Evolutionary conservation across 2,329 filamentous ascomycete species (phyloP).

Genomic region (Alternaria ethzedia): DNA sequence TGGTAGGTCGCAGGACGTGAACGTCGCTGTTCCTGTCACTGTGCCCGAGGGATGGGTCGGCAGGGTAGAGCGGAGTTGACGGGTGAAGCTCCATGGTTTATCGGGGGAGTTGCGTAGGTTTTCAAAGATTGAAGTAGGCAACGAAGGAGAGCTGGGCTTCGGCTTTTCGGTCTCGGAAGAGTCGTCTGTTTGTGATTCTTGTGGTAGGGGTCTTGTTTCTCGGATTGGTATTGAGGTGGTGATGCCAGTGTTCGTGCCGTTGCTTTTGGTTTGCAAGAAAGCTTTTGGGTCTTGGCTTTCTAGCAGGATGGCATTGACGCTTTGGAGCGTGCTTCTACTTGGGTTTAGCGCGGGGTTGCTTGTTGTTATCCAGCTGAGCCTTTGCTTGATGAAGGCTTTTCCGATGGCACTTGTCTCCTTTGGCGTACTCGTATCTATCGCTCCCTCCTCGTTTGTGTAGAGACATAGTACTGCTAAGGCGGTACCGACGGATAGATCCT

Average conservation of each 20-base stretch:
- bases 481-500: conserved; percentile 79
- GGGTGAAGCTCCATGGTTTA: conserved; percentile 66
- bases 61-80: conserved; percentile 61
- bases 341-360: conserved; percentile 82
- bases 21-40: conserved; percentile 69
- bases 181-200: not conserved
- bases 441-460: conserved; percentile 70
- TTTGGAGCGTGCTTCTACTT: conserved; percentile 83
- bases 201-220: not conserved
- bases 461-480: conserved; percentile 78
- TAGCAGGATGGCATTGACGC: conserved; percentile 91
- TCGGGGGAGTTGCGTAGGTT: conserved; percentile 7
- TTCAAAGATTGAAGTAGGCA: conserved; percentile 18
- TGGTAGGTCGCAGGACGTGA: conserved; percentile 60
- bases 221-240: not conserved
- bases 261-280: not conserved
- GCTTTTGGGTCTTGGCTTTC: conserved; percentile 10
- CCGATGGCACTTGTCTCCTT: conserved; percentile 54
- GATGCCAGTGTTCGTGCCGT: not conserved
- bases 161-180: not conserved
- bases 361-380: conserved; percentile 82
- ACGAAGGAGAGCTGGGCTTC: not conserved
- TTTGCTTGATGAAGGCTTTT: conserved; percentile 78
- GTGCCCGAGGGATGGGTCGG: conserved; percentile 69
- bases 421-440: conserved; percentile 9